phyloP scores from a whole-genome alignment of 1,284 basidiomycete species.

The Inonotus obliquus region DNA sequence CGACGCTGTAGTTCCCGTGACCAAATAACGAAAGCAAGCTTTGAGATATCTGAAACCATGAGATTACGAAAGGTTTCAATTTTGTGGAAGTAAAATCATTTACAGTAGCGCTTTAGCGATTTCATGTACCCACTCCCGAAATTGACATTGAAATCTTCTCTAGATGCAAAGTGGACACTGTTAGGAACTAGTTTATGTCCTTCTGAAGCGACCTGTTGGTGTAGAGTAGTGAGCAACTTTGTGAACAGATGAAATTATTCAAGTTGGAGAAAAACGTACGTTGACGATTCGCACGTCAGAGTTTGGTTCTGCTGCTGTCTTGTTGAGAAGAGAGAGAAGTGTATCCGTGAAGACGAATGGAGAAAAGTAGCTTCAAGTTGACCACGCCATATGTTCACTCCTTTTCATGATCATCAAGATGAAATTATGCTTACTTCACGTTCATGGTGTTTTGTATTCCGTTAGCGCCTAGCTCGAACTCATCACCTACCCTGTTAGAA shows the following conservation, averaged over 20 bases:
- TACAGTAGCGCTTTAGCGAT: conserved; percentile 11
- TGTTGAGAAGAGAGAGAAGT: conserved; percentile 28
- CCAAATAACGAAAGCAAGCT: conserved; percentile 22
- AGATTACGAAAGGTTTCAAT: background rate
- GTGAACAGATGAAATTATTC: too few species aligned
- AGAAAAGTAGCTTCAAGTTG: conserved; percentile 30
- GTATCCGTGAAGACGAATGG: conserved; percentile 30
- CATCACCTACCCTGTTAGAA: conserved; percentile 21
- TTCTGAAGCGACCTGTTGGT: conserved; percentile 6
- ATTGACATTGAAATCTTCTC: conserved; percentile 14
- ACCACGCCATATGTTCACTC: conserved; percentile 20
- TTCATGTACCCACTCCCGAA: conserved; percentile 5
- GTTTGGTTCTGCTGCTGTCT: conserved; percentile 23
- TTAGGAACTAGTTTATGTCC: conserved; percentile 1
- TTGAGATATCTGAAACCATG: conserved; percentile 17
- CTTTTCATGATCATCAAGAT: too few species aligned
- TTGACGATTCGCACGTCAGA: conserved; percentile 32
- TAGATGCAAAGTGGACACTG: conserved; percentile 4
- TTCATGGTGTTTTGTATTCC: conserved; percentile 26
- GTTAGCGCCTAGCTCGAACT: conserved; percentile 11
- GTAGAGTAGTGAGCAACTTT: too few species aligned
- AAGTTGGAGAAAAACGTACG: conserved; percentile 20
- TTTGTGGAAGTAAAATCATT: background rate
- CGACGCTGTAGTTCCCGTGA: conserved; percentile 20
- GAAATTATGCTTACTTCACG: conserved; percentile 23